Evolutionary conservation across 2,329 filamentous ascomycete species (phyloP).

Genomic region (Aspergillus sp.): DNA sequence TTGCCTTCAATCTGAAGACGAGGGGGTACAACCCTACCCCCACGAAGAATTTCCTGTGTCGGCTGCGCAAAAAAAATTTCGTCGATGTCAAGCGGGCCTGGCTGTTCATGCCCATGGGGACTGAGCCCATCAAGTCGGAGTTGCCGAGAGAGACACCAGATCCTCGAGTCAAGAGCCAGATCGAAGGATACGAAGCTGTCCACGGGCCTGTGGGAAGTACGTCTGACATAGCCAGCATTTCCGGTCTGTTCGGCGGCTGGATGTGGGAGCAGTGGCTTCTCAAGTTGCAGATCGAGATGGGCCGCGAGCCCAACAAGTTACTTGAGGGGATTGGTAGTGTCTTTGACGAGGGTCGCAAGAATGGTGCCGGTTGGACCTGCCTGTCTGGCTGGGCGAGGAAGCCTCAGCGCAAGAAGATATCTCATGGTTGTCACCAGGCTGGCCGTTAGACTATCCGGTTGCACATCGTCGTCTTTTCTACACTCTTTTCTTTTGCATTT

Average conservation of each 20-base stretch:
- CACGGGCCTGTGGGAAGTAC: conserved; percentile 62
- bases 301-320: conserved; percentile 56
- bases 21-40: conserved; percentile 85
- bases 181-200: conserved; percentile 57
- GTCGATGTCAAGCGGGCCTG: conserved; percentile 77
- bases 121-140: conserved; percentile 44
- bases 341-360: conserved; percentile 59
- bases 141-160: conserved; percentile 42
- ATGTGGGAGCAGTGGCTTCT: conserved; percentile 97
- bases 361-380: conserved; percentile 58
- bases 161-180: conserved; percentile 33
- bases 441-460: not conserved
- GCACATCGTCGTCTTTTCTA: not conserved
- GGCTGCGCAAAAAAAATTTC: conserved; percentile 74
- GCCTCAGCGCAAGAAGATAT: conserved; percentile 29
- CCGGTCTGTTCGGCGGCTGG: conserved; percentile 81
- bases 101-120: conserved; percentile 83
- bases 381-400: conserved; percentile 60
- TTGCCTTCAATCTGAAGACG: conserved; percentile 83
- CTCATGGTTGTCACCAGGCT: not conserved
- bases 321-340: conserved; percentile 57
- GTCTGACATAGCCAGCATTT: conserved; percentile 68
- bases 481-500: conserved; percentile 3
- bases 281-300: conserved; percentile 81
- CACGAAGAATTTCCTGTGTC: conserved; percentile 74